Base-by-base conservation (phyloP, 176 grass and related monocot species). In the Oryza officinalis region DNA sequence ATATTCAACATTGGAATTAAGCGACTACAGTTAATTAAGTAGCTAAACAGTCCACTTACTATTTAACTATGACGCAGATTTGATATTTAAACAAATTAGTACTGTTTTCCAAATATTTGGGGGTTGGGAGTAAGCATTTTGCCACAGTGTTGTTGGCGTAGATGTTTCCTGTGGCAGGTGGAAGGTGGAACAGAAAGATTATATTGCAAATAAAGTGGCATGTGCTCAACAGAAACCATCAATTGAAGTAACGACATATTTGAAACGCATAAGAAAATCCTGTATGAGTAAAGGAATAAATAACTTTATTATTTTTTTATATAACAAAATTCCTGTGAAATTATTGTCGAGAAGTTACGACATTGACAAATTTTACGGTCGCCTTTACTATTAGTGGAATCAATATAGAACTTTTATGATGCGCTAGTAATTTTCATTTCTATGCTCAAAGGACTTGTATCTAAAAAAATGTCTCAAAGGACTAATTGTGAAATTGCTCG, bases 151-250 rank as follows among this genome's bases (percentile, higher is more conserved):
- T 7, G 17, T 57, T 57, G 15, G 50, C 6, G 50, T 57, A 57
- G 20, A 57, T 57, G 52, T 57, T 57, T 57, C 52, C 2, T 22
- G 20, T 10, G 0, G 18, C 20, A 57, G 18, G 18, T 57, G 52
- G 52, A 8, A 9, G 52, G 52, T 61, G n/a, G 57, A 61, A 10
- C n/a, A 61, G 22, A 61, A 61, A 25, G 3, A n/a, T 8, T 61
- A 61, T 1, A 61, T 23, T 25, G n/a, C 57, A 61, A 61, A 61
- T 61, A 61, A 61, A 61, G n/a, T 25, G 57, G 9, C 57, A 60
- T 60, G 57, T n/a, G 57, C 57, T 61, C 57, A 61, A 61, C 57
- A n/a, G n/a, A 61, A 61, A 61, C n/a, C 57, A 61, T 61, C n/a
- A 61, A 61, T 61, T 10, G 20, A 11, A 61, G n/a, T 60, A 60